Percentiles rank a stretch among this genome's conserved stretches.
Conservation (phyloP, 179 eudicot species). For the Beta corolliflora region DNA sequence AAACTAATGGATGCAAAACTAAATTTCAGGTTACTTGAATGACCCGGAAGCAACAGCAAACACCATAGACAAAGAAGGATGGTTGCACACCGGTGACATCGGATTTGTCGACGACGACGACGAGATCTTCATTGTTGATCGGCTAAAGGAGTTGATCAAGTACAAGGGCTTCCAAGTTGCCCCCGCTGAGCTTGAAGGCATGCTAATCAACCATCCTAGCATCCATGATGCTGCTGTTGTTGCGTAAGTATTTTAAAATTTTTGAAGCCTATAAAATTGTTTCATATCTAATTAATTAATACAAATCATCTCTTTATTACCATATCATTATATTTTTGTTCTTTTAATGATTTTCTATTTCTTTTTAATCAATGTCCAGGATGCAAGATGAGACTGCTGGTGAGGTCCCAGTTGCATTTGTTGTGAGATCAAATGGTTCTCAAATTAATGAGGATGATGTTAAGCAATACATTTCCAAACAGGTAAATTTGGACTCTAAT, state of each 20-base stretch:
- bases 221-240: slow-evolving; percentile 92
- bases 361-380: slow-evolving; percentile 18
- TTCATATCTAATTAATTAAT: no score
- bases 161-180: slow-evolving; percentile 96
- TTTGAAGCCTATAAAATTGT: no score
- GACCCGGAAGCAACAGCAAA: slow-evolving; percentile 69
- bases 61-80: slow-evolving; percentile 88
- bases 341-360: not conserved
- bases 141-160: slow-evolving; percentile 82
- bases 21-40: slow-evolving; percentile 64
- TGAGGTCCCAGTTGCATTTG: slow-evolving; percentile 66
- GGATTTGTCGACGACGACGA: slow-evolving; percentile 83
- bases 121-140: slow-evolving; percentile 86
- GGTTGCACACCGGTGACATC: slow-evolving; percentile 92
- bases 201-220: slow-evolving; percentile 60
- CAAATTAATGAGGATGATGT: slow-evolving; percentile 54
- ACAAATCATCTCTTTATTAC: no score
- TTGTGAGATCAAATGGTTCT: slow-evolving; percentile 53
- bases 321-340: no score
- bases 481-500: slow-evolving; percentile 36
- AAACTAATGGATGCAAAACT: not conserved
- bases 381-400: slow-evolving; percentile 76
- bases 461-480: slow-evolving; percentile 55
- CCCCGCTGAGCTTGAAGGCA: slow-evolving; percentile 91
- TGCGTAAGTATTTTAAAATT: slow-evolving; percentile 47